Evolutionary conservation across 306 rosid genomes (phyloP), one percentile per base, ranked within the genome.

Genomic region (Ammopiptanthus mongolicus): DNA sequence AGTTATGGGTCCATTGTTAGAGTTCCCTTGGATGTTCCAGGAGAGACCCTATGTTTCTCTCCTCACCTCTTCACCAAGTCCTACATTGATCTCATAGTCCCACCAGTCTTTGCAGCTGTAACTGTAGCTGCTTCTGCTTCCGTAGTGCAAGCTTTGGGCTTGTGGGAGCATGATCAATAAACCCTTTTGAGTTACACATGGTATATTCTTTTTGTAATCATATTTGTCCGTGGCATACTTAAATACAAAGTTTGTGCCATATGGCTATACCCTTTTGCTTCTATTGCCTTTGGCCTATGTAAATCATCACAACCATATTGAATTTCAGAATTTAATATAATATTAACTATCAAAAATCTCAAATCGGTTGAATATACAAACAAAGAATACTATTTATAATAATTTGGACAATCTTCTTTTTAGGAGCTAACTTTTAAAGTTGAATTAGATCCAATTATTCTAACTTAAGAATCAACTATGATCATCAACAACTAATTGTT

Each of bases 91-190:
- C 11, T 80, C 42, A 71, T 88, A 3, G 86, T 90, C 23, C 98
- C 93, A 3, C 93, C 95, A 0, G 14, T 90, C 37, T 89, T 88
- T n/a, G 93, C 97, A 0, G 95, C 90, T 2, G 71, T 80, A 0
- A 84, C 83, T 13, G 95, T 90, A 3, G 83, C 91, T 42, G 87
- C 88, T 9, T 93, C 90, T 25, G 93, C 97, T 21, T 87, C 77
- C 56, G 12, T 87, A 3, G 91, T 90, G 0, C 72, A 84, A 31
- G 87, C 90, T 17, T 5, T 80, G 37, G 91, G 88, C 66, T 72
- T 90, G 56, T 86, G 90, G 90, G 93, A 86, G 59, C 74, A 28
- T 17, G 81, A 85, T 36, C 71, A 63, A n/a, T n/a, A n/a, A 7
- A 15, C 52, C 60, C 76, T 4, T 4, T 39, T 56, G 52, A 56